phyloP scores from a whole-genome alignment of 306 rosid species.

The Vigna nakashimae region DNA sequence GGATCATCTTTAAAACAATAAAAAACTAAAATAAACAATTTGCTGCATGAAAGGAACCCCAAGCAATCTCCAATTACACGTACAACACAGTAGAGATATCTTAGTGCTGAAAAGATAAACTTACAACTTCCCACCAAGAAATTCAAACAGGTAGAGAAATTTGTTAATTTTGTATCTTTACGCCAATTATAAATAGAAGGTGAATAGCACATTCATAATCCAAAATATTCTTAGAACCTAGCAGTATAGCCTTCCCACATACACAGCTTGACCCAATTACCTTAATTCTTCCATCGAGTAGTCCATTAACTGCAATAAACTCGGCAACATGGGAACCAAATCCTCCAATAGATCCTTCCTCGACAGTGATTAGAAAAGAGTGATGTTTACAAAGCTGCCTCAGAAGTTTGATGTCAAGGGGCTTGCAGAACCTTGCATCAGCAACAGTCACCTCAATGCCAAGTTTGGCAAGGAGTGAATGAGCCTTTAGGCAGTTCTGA shows the following conservation, averaged over 20 bases:
- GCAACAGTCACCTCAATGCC: conserved; percentile 93
- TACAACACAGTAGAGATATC: background rate
- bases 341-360: conserved; percentile 96
- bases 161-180: conserved; percentile 20
- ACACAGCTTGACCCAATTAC: conserved; percentile 47
- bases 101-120: background rate
- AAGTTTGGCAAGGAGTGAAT: conserved; percentile 76
- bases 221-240: conserved; percentile 31
- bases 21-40: conserved; percentile 8
- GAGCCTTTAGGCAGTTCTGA: conserved; percentile 88
- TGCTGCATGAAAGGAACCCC: background rate
- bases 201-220: background rate
- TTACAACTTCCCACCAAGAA: background rate
- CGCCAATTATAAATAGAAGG: conserved; percentile 4
- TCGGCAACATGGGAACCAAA: conserved; percentile 96
- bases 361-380: conserved; percentile 83
- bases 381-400: conserved; percentile 83
- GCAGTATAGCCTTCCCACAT: background rate
- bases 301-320: conserved; percentile 86
- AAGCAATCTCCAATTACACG: background rate
- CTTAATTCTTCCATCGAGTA: conserved; percentile 79
- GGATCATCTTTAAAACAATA: background rate
- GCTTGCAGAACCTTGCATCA: conserved; percentile 98
- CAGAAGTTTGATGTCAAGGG: conserved; percentile 84
- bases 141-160: background rate